Conservation (phyloP, 352 stramenopile genomes). For the Globisporangium irregulare region DNA sequence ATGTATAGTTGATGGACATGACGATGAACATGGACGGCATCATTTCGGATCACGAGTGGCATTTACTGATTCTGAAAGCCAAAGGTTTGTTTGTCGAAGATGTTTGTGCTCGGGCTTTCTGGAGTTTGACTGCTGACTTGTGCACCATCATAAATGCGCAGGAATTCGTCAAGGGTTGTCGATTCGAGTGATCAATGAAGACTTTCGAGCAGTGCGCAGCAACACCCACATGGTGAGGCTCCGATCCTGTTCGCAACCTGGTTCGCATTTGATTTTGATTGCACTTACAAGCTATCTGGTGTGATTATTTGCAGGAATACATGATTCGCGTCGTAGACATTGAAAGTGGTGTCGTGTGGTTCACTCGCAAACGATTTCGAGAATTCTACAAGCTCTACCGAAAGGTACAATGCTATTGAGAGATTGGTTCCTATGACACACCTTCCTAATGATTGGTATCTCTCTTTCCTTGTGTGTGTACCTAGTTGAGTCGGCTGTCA, state of each 20-base stretch:
- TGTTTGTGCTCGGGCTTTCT: neutral
- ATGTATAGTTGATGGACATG: slow-evolving; percentile 66
- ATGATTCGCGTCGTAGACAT: slow-evolving; percentile 83
- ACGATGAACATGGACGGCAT: slow-evolving; percentile 83
- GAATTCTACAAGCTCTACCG: slow-evolving; percentile 82
- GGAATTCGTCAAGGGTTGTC: slow-evolving; percentile 77
- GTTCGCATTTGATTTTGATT: neutral
- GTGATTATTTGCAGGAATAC: slow-evolving; percentile 54
- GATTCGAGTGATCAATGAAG: slow-evolving; percentile 75
- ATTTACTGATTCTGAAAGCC: slow-evolving; percentile 74
- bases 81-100: slow-evolving; percentile 45
- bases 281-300: neutral
- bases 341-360: slow-evolving; percentile 83
- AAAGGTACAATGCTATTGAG: slow-evolving; percentile 40
- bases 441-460: neutral
- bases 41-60: slow-evolving; percentile 87
- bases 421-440: neutral
- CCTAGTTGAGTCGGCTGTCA: slow-evolving; percentile 68
- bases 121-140: neutral
- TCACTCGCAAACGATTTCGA: slow-evolving; percentile 77
- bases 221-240: slow-evolving; percentile 67
- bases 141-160: slow-evolving; percentile 11
- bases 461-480: neutral
- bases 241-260: neutral
- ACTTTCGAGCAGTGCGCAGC: slow-evolving; percentile 41